Evolutionary conservation across 768 basidiomycete genomes (phyloP).

Genomic region (Cantharellus anzutake): DNA sequence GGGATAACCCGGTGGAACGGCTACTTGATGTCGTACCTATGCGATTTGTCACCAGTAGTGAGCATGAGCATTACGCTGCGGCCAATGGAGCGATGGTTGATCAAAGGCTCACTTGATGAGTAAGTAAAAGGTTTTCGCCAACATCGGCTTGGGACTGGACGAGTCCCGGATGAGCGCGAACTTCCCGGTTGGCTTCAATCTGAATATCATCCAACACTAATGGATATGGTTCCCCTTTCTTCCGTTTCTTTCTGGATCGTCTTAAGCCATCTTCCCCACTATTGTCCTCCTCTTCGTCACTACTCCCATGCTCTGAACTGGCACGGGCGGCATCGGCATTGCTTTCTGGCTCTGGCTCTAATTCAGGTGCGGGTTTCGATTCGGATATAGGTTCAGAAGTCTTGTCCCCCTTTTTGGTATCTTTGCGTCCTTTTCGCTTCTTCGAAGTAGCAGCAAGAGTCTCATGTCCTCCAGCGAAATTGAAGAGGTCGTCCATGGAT

Average conservation of each 20-base stretch:
- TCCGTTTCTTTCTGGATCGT: background rate
- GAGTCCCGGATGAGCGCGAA: conserved; percentile 75
- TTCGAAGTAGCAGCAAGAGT: background rate
- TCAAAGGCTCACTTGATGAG: conserved; percentile 44
- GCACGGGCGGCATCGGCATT: background rate
- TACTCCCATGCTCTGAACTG: background rate
- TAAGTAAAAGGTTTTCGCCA: conserved; percentile 52
- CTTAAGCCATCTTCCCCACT: background rate
- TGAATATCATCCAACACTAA: conserved; percentile 87
- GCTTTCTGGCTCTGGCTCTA: background rate
- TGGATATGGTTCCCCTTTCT: conserved; percentile 13
- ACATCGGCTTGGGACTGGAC: conserved; percentile 41
- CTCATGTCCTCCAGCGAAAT: background rate
- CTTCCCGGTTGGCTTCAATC: conserved; percentile 81
- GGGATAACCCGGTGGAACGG: conserved; percentile 78
- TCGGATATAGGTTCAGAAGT: background rate
- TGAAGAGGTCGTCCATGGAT: background rate
- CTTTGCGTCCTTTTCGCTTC: background rate
- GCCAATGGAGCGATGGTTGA: background rate
- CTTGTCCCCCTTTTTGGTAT: background rate
- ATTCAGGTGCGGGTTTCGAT: background rate
- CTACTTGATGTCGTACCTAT: conserved; percentile 90
- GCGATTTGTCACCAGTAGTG: background rate
- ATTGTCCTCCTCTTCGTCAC: background rate
- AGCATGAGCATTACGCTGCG: background rate